Conservation (phyloP, 768 basidiomycete genomes). For the Hypholoma fasciculare region DNA sequence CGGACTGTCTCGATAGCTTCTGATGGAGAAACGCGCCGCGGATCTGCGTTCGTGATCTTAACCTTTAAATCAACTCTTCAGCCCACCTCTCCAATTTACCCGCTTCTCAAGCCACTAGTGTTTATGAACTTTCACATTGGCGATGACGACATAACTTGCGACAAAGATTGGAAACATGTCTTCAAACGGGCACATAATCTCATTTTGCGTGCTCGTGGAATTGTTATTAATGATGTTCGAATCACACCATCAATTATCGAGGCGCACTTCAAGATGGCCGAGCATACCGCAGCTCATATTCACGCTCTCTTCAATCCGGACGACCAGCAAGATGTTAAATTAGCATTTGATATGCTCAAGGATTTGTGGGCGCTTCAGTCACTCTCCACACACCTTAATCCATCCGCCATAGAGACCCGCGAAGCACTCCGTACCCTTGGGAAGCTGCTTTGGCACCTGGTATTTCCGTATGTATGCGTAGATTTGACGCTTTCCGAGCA, state of each 20-base stretch:
- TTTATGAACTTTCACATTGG: conserved; percentile 27
- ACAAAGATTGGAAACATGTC: conserved; percentile 34
- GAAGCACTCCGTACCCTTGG: conserved; percentile 17
- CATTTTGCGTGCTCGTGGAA: conserved; percentile 20
- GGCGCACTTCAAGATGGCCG: conserved; percentile 13
- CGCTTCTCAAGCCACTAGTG: conserved; percentile 14
- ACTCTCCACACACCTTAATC: not conserved
- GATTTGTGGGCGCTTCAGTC: conserved; percentile 19
- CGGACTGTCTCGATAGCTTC: conserved; percentile 22
- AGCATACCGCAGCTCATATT: conserved; percentile 17
- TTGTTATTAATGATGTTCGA: conserved; percentile 15
- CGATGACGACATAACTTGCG: conserved; percentile 27
- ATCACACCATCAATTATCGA: conserved; percentile 22
- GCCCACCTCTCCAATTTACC: conserved; percentile 18
- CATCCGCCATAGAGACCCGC: conserved; percentile 5
- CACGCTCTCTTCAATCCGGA: conserved; percentile 19
- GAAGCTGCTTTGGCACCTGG: conserved; percentile 17
- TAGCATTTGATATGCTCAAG: conserved; percentile 21
- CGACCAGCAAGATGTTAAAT: conserved; percentile 23
- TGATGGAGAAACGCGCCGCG: conserved; percentile 25
- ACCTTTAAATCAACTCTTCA: conserved; percentile 14
- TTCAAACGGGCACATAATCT: conserved; percentile 25
- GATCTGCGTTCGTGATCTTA: conserved; percentile 18
- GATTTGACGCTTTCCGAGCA: conserved; percentile 26
- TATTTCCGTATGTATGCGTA: conserved; percentile 27